These are phyloP conservation scores for Fraxinus ornus DNA, from an alignment of 305 asterid species.

Conservation along the genomic window DNA sequence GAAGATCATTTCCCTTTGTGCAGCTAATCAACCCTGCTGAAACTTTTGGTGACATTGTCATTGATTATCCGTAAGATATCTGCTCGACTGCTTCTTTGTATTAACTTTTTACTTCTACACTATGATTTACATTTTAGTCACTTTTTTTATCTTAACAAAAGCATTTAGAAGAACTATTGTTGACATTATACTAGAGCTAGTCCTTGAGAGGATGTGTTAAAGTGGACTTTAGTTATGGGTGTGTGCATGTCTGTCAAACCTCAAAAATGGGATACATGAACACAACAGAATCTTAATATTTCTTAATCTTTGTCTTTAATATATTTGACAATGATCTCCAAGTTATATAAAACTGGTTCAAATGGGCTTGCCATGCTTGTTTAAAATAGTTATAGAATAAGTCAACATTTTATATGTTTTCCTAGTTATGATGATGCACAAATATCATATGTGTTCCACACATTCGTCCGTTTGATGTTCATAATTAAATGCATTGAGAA, in stretches of 20 bases:
- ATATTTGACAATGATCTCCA: neutral
- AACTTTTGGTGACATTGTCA: constrained; percentile 97
- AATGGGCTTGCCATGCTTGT: neutral
- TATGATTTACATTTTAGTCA: constrained; percentile 10
- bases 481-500: neutral
- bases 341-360: neutral
- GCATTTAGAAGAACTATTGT: constrained; percentile 9
- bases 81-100: constrained; percentile 25
- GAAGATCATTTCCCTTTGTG: constrained; percentile 24
- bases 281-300: neutral
- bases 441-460: neutral
- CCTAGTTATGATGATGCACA: neutral
- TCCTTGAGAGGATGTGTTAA: neutral
- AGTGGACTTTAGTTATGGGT: neutral
- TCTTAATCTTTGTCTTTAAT: neutral
- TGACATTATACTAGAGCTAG: neutral
- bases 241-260: neutral
- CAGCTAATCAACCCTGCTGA: constrained; percentile 98
- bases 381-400: neutral
- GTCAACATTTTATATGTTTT: neutral
- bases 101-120: neutral
- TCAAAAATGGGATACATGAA: neutral
- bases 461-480: neutral
- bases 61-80: constrained; percentile 92
- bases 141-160: neutral